Base-by-base conservation (phyloP, 768 basidiomycete species). In the Boletus pseudopeckii region DNA sequence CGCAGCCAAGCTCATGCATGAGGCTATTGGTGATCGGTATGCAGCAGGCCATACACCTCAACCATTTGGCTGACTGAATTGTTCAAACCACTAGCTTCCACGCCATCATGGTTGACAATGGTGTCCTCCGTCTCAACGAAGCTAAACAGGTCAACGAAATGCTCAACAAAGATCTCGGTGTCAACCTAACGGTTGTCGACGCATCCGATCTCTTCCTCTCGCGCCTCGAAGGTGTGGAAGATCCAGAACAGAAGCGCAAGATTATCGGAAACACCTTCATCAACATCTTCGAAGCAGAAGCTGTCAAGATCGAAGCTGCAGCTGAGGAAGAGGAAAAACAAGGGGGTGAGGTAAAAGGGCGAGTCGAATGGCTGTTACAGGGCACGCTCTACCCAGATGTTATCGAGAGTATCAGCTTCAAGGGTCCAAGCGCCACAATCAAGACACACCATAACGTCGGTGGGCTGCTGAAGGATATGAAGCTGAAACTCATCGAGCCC, bases 391-490 rank as follows among this genome's bases (percentile, higher is more conserved):
- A 98, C 72, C 97, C 97, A 2, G 97, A 99, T 67, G 97, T 99
- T 54, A 99, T 98, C 68, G 97, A 99, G 77, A 92, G 90, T 68
- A 97, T 99, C 75, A 92, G 90, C 73, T 99, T 99, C 83, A 98
- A 98, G 74, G 97, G 97, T 3, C 97, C 97, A 0, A 92, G 90
- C 59, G 97, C 97, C 37, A 98, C 96, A 10, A 99, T 99, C 79
- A 99, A 99, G 80, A 98, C 97, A 3, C 97, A 99, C 70, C 97
- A 98, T 71, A 99, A 99, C 61, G 97, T 98, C 60, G 97, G 97
- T 28, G 96, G 96, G 4, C 76, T 99, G 48, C 79, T 98, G 56
- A 90, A 89, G 67, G 88, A 98, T 73, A 99, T 98, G 97, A 97
- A 93, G 72, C 81, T 99, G 63, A 98, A 98, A 76, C 80, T 99